Evolutionary conservation across 352 stramenopile species (phyloP).

Genomic region (Phytopythium oedochilum): DNA sequence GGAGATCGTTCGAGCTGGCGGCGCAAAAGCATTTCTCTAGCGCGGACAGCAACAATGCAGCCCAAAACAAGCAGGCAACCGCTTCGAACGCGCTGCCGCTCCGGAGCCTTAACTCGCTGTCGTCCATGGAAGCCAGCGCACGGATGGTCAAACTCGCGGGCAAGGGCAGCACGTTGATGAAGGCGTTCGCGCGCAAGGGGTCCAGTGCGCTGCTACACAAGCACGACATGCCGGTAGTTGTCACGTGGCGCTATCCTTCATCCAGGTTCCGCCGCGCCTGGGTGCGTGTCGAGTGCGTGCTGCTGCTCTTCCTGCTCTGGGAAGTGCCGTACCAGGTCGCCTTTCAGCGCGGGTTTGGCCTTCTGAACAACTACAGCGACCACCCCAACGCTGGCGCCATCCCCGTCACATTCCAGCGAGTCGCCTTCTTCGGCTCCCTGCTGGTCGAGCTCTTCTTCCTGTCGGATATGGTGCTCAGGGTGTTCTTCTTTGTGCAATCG

Average conservation of each 20-base stretch:
- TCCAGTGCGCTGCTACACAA: neutral
- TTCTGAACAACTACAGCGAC: constrained; percentile 21
- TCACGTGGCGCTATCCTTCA: constrained; percentile 21
- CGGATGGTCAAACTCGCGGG: constrained; percentile 24
- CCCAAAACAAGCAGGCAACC: neutral
- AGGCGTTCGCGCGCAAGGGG: constrained; percentile 9
- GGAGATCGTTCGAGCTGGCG: constrained; percentile 32
- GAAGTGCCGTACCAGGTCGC: constrained; percentile 43
- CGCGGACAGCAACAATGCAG: neutral
- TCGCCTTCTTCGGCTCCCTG: constrained; percentile 25
- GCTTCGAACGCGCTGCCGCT: neutral
- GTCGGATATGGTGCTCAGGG: constrained; percentile 36
- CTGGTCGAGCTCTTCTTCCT: constrained; percentile 64
- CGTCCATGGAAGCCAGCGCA: constrained; percentile 29
- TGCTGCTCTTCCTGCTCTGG: constrained; percentile 30
- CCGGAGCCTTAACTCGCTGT: constrained; percentile 20
- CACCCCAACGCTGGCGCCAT: constrained; percentile 21
- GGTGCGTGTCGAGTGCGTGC: constrained; percentile 18
- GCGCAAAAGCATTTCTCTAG: constrained; percentile 39
- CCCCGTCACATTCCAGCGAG: constrained; percentile 25
- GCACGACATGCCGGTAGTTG: neutral
- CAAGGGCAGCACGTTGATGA: constrained; percentile 25
- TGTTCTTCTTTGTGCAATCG: constrained; percentile 30
- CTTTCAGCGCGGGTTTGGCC: constrained; percentile 39
- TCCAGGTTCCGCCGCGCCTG: constrained; percentile 27